A percentile compares a stretch with the other conserved stretches of the same genome.
These are phyloP conservation scores for Jaapia argillacea DNA, from an alignment of 768 basidiomycete genomes.

Conservation along the genomic window DNA sequence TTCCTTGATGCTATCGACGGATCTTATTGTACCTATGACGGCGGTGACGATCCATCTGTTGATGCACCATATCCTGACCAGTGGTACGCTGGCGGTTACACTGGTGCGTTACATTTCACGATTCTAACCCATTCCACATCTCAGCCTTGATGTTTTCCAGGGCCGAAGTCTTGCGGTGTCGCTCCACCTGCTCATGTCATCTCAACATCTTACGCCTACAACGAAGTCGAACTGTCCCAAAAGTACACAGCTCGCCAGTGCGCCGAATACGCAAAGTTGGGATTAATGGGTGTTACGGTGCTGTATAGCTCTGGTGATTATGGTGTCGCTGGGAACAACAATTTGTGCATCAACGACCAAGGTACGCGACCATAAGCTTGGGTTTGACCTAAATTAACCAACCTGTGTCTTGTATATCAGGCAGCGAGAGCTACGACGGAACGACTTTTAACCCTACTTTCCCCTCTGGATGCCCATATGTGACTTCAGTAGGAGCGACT, in stretches of 20 bases:
- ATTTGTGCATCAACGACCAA: background rate
- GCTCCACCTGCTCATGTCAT: slow-evolving; percentile 24
- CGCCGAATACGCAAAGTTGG: slow-evolving; percentile 17
- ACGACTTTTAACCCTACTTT: slow-evolving; percentile 18
- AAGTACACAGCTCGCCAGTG: slow-evolving; percentile 28
- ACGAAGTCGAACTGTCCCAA: slow-evolving; percentile 24
- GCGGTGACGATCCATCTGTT: slow-evolving; percentile 20
- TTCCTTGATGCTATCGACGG: slow-evolving; percentile 25
- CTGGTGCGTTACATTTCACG: background rate
- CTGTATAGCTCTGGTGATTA: slow-evolving; percentile 11
- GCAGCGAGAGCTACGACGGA: slow-evolving; percentile 5
- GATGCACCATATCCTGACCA: slow-evolving; percentile 20
- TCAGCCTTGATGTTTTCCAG: slow-evolving; percentile 5
- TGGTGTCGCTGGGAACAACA: slow-evolving; percentile 8
- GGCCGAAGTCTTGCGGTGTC: slow-evolving; percentile 27
- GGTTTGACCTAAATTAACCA: background rate
- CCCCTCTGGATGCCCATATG: slow-evolving; percentile 31
- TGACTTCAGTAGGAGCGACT: slow-evolving; percentile 36
- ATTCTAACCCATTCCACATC: background rate
- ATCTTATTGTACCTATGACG: slow-evolving; percentile 25
- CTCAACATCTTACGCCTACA: slow-evolving; percentile 29
- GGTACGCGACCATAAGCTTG: background rate
- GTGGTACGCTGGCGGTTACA: slow-evolving; percentile 8
- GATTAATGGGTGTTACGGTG: slow-evolving; percentile 12
- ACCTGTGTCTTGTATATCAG: slow-evolving; percentile 5